These are phyloP conservation scores for Lachnellula suecica DNA, from an alignment of 2,329 filamentous ascomycete species.

Conservation along the genomic window DNA sequence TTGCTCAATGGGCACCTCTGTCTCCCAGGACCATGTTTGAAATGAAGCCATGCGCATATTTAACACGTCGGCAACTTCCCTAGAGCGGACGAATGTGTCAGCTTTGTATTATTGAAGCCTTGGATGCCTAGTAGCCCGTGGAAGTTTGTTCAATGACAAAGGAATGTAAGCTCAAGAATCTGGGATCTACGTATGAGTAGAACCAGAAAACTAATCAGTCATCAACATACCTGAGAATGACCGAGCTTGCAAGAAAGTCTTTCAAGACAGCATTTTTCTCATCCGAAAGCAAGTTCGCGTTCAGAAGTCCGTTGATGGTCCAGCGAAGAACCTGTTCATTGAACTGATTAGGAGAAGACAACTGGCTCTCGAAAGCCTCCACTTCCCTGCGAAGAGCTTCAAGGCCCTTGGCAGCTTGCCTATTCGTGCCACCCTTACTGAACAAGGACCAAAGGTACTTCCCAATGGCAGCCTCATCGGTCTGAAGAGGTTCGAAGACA, in stretches of 20 bases:
- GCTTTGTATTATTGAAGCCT: neutral
- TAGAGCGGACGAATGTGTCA: neutral
- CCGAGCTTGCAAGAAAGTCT: slow-evolving; percentile 47
- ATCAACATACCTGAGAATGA: slow-evolving; percentile 38
- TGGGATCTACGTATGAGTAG: no score
- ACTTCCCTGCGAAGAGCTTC: slow-evolving; percentile 40
- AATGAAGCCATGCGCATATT: slow-evolving; percentile 54
- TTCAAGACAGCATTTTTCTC: slow-evolving; percentile 50
- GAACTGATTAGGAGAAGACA: slow-evolving; percentile 36
- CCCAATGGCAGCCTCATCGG: slow-evolving; percentile 45
- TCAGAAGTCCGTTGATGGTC: slow-evolving; percentile 48
- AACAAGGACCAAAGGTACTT: slow-evolving; percentile 53
- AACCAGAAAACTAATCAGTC: neutral
- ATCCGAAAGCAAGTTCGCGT: slow-evolving; percentile 49
- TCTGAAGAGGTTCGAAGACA: slow-evolving; percentile 50
- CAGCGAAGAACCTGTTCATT: slow-evolving; percentile 39
- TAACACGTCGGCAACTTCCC: slow-evolving; percentile 55
- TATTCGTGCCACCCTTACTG: slow-evolving; percentile 26
- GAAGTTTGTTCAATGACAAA: no score
- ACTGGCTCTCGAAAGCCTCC: slow-evolving; percentile 34
- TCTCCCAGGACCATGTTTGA: slow-evolving; percentile 52
- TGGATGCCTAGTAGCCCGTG: no score
- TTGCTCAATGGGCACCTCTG: slow-evolving; percentile 46
- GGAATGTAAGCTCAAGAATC: no score
- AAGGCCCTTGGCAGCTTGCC: slow-evolving; percentile 42